A percentile compares a stretch with the other conserved stretches of the same genome.
Conservation (phyloP, 805 yeast species). For the Myxozyma nipponensis region DNA sequence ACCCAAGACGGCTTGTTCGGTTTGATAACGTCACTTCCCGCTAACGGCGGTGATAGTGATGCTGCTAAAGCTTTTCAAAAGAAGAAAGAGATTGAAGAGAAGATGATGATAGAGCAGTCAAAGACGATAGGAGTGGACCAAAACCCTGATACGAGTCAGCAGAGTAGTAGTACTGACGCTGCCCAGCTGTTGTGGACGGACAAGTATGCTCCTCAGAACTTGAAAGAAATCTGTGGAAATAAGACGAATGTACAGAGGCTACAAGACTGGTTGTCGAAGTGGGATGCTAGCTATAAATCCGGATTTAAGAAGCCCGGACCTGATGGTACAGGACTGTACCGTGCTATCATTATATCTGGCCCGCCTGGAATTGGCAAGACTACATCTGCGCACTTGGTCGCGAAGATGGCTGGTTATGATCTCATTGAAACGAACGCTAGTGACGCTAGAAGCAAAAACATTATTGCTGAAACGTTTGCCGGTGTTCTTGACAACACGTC, state of each 20-base stretch:
- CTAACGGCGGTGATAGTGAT: conserved; percentile 84
- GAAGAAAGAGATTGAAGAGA: conserved; percentile 68
- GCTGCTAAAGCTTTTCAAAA: conserved; percentile 68
- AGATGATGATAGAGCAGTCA: conserved; percentile 48
- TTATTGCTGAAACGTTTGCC: conserved; percentile 64
- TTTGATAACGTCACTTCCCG: conserved; percentile 75
- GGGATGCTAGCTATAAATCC: conserved; percentile 57
- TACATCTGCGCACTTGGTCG: conserved; percentile 80
- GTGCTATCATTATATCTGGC: conserved; percentile 87
- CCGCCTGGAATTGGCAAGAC: conserved; percentile 97
- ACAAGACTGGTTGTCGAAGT: conserved; percentile 67
- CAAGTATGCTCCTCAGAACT: conserved; percentile 78
- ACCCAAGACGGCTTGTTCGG: conserved; percentile 81
- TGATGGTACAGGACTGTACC: conserved; percentile 63
- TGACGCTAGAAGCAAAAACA: conserved; percentile 78
- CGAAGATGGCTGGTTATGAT: conserved; percentile 72
- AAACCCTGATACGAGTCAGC: not conserved
- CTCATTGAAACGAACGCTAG: conserved; percentile 85
- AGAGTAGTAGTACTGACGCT: not conserved
- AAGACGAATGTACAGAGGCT: conserved; percentile 67
- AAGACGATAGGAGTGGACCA: conserved; percentile 42
- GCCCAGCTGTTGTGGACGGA: conserved; percentile 72
- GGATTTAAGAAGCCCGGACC: conserved; percentile 56
- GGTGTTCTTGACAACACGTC: conserved; percentile 77
- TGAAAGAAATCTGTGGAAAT: conserved; percentile 86